Evolutionary conservation across 2,329 filamentous ascomycete species (phyloP).

Genomic region (Daldinia sp.): DNA sequence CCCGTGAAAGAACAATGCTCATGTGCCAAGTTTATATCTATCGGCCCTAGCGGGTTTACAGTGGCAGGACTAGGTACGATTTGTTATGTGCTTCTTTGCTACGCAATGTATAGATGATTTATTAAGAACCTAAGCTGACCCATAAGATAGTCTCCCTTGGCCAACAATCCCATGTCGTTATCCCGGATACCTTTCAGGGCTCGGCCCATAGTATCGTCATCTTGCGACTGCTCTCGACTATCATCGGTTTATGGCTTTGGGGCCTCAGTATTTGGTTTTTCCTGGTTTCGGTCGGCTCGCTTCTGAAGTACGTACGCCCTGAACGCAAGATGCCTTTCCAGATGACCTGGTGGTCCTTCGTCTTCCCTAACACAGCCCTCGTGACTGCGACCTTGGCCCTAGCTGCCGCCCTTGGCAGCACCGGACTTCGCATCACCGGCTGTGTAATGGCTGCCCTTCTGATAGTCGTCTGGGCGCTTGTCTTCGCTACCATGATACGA

Average conservation of each 20-base stretch:
- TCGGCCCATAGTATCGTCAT: constrained; percentile 59
- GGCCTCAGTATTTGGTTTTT: constrained; percentile 88
- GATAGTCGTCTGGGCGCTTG: constrained; percentile 74
- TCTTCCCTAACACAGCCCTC: constrained; percentile 83
- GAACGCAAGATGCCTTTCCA: constrained; percentile 76
- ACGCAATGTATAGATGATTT: not conserved
- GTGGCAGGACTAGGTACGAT: constrained; percentile 59
- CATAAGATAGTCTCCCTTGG: constrained; percentile 57
- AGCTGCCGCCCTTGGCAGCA: constrained; percentile 69
- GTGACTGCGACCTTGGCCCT: constrained; percentile 81
- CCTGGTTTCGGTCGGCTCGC: constrained; percentile 79
- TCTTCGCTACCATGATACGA: constrained; percentile 77
- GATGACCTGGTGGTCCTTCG: constrained; percentile 88
- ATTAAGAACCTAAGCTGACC: not conserved
- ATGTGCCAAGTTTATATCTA: constrained; percentile 74
- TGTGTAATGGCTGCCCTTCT: constrained; percentile 75
- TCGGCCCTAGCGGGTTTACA: constrained; percentile 77
- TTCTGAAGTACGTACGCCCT: constrained; percentile 73
- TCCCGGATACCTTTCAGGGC: constrained; percentile 59
- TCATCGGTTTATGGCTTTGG: constrained; percentile 83
- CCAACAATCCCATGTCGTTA: constrained; percentile 56
- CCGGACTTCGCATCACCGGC: constrained; percentile 73
- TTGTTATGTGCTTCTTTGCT: not conserved
- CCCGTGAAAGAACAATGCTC: constrained; percentile 23
- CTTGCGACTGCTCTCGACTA: constrained; percentile 64